phyloP scores from a whole-genome alignment of 2,329 filamentous ascomycete species.

The Exserohilum turcica region DNA sequence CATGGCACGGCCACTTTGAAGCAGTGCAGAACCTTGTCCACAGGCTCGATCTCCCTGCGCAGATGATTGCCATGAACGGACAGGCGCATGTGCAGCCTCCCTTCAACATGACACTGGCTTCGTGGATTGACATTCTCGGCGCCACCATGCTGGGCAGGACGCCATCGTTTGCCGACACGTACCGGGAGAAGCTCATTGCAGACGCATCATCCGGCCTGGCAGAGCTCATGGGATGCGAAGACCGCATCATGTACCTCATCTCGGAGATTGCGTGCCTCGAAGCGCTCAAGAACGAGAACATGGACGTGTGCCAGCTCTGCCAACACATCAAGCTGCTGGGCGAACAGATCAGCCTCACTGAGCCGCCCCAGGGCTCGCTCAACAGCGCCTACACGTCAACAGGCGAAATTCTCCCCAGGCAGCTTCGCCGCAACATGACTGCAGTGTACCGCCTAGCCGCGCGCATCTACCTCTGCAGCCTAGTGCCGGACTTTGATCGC shows the following conservation, averaged over 20 bases:
- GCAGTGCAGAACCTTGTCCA: slow-evolving; percentile 83
- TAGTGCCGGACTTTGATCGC: slow-evolving; percentile 86
- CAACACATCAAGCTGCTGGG: slow-evolving; percentile 87
- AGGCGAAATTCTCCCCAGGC: slow-evolving; percentile 78
- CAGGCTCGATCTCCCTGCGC: slow-evolving; percentile 77
- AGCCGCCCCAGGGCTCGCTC: slow-evolving; percentile 58
- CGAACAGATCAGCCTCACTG: slow-evolving; percentile 81
- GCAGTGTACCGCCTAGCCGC: slow-evolving; percentile 89
- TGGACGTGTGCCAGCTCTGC: slow-evolving; percentile 85
- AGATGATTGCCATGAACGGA: slow-evolving; percentile 64
- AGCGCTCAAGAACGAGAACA: slow-evolving; percentile 75
- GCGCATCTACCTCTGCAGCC: slow-evolving; percentile 93
- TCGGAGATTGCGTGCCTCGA: slow-evolving; percentile 97
- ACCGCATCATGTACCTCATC: slow-evolving; percentile 96
- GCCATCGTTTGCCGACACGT: slow-evolving; percentile 90
- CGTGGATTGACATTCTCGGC: slow-evolving; percentile 97
- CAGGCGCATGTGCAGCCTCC: slow-evolving; percentile 69
- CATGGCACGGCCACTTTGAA: slow-evolving; percentile 97
- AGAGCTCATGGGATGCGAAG: slow-evolving; percentile 96
- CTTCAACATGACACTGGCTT: slow-evolving; percentile 92
- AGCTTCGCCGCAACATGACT: slow-evolving; percentile 87
- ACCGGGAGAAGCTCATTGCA: slow-evolving; percentile 85
- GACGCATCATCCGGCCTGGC: slow-evolving; percentile 72
- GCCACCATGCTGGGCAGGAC: slow-evolving; percentile 87
- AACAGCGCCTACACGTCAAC: slow-evolving; percentile 63